Evolutionary conservation across 768 basidiomycete species (phyloP), one percentile per base, ranked within the genome.

Genomic region (Lactarius tabidus): DNA sequence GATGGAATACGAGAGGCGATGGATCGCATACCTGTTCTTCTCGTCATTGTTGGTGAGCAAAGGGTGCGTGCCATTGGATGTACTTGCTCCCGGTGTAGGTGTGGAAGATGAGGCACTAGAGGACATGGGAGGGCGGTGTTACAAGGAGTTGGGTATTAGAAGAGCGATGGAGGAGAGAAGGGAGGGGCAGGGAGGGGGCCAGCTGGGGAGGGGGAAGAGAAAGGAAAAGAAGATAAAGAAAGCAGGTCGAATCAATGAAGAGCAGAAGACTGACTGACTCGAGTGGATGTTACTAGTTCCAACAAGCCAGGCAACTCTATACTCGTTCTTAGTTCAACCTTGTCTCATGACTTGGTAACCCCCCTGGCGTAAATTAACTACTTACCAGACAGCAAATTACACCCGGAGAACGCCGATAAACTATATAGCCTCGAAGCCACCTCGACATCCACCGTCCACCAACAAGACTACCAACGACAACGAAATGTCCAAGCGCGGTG

Each of bases 1-100:
- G 28, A 23, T 17, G 45, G 52, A 17, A 51, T 28, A 48, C 15
- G 6, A 43, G 29, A 51, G 3, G 38, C 17, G 35, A 45, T n/a
- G 26, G 23, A 20, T n/a, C 39, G 65, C 73, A 60, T 60, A 83
- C 85, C 84, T 89, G 74, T 90, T 90, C 82, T 87, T 88, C 75
- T 90, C 88, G 71, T 90, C 88, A 69, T 81, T 85, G 72, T 84
- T 85, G 75, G 86, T 82, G 56, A 80, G 74, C 59, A 80, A 79
- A 28, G 79, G 75, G 69, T 79, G 84, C 72, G 83, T 82, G 64
- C 82, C 82, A 67, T 80, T 87, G 63, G 84, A 77, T 63, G 81
- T 81, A 58, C 80, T 79, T 64, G 79, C 43, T 56, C 23, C 64
- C 57, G 45, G 74, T 61, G 80, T 75, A 62, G 85, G 79, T 38